phyloP scores from a whole-genome alignment of 805 yeast species.

The Spathaspora arborariae region DNA sequence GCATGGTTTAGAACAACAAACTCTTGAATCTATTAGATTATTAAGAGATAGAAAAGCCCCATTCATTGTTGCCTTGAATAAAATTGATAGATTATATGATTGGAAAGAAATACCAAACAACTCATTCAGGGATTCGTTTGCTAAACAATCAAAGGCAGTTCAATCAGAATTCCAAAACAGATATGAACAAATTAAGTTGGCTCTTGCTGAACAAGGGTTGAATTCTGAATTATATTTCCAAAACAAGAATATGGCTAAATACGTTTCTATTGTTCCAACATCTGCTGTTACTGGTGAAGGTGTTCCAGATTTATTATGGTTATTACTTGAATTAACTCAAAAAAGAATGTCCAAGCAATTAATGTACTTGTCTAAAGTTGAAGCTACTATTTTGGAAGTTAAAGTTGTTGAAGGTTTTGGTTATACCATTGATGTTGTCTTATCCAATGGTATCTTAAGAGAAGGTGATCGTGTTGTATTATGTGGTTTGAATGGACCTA shows the following conservation, averaged over 20 bases:
- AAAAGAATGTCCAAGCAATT: conserved; percentile 98
- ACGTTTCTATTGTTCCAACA: conserved; percentile 95
- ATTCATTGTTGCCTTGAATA: conserved; percentile 93
- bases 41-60: conserved; percentile 98
- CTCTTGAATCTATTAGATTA: conserved; percentile 87
- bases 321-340: conserved; percentile 91
- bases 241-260: conserved; percentile 88
- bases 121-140: conserved; percentile 91
- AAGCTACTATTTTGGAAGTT: conserved; percentile 95
- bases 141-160: conserved; percentile 77
- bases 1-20: conserved; percentile 99
- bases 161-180: conserved; percentile 91
- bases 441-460: conserved; percentile 91
- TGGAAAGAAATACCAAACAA: conserved; percentile 91
- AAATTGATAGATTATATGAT: conserved; percentile 94
- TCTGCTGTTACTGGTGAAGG: conserved; percentile 99
- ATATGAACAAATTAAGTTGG: conserved; percentile 77
- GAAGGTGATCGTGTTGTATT: conserved; percentile 95
- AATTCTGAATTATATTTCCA: conserved; percentile 95
- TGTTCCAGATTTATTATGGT: conserved; percentile 97
- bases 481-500: conserved; percentile 98
- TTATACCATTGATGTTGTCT: conserved; percentile 95
- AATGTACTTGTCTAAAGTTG: conserved; percentile 90
- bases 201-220: conserved; percentile 96
- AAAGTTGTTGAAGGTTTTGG: conserved; percentile 98